These are phyloP conservation scores for Fonsecaea multimorphosa DNA, from an alignment of 2,329 filamentous ascomycete genomes.

Conservation along the genomic window DNA sequence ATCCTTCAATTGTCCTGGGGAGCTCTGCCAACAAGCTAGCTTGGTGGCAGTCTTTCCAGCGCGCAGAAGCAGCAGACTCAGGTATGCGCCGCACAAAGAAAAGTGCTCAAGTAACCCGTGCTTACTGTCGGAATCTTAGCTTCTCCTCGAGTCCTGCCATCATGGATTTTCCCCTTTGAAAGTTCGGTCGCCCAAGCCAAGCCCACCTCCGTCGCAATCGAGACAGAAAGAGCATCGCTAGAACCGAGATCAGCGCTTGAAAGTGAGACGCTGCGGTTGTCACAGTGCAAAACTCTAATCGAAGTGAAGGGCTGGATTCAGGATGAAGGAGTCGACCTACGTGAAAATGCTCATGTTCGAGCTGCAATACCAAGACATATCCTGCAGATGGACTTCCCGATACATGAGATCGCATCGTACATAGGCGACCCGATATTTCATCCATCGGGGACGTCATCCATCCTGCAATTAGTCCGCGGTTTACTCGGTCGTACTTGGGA, in stretches of 20 bases:
- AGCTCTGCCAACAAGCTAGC: slow-evolving; percentile 25
- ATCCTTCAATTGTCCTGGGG: slow-evolving; percentile 52
- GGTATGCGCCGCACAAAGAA: slow-evolving; percentile 3
- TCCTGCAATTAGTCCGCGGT: slow-evolving; percentile 19
- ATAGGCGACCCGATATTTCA: slow-evolving; percentile 37
- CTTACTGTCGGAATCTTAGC: background rate
- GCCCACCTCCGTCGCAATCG: background rate
- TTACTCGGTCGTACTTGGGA: slow-evolving; percentile 19
- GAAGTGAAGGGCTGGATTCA: slow-evolving; percentile 23
- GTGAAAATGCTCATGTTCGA: slow-evolving; percentile 16
- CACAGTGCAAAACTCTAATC: slow-evolving; percentile 21
- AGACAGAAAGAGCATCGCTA: background rate
- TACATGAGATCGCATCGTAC: slow-evolving; percentile 30
- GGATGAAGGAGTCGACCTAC: slow-evolving; percentile 18
- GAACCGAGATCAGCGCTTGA: background rate
- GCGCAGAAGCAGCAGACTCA: background rate
- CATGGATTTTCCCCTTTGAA: slow-evolving; percentile 24
- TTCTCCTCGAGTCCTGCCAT: slow-evolving; percentile 21
- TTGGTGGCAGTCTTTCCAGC: slow-evolving; percentile 35
- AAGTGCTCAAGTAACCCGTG: background rate
- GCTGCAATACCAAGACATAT: slow-evolving; percentile 28
- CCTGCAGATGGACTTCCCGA: slow-evolving; percentile 17
- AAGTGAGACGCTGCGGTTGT: slow-evolving; percentile 6
- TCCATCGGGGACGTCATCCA: slow-evolving; percentile 32
- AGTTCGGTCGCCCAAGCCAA: background rate